phyloP scores from a whole-genome alignment of 106 monocot genomes.

The Allium sativum region DNA sequence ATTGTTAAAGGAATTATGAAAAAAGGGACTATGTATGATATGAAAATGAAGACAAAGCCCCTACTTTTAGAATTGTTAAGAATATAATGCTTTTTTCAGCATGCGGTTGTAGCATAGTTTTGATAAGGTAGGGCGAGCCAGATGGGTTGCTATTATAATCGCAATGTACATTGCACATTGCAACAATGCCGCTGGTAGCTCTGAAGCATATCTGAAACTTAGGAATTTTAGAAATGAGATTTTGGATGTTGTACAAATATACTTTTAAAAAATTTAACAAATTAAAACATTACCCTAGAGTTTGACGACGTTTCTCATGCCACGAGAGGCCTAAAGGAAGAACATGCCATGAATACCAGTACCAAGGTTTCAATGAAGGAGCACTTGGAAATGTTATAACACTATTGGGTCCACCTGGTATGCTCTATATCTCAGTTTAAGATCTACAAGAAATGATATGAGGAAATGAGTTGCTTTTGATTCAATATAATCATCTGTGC shows the following conservation, averaged over 20 bases:
- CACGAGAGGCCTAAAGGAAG: constrained; percentile 53
- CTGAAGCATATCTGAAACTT: constrained; percentile 31
- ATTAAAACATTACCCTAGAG: constrained; percentile 30
- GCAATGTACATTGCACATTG: constrained; percentile 46
- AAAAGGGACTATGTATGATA: constrained; percentile 50
- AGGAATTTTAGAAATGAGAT: too few species aligned
- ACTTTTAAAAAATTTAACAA: background rate
- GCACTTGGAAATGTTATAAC: constrained; percentile 77
- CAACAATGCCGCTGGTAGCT: constrained; percentile 42
- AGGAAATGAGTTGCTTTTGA: too few species aligned
- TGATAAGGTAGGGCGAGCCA: constrained; percentile 47
- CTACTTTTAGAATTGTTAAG: constrained; percentile 27
- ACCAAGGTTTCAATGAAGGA: constrained; percentile 74
- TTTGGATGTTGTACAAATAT: background rate
- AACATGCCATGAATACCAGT: constrained; percentile 82
- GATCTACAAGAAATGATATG: constrained; percentile 23
- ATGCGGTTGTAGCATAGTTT: constrained; percentile 57
- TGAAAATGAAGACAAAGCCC: constrained; percentile 34
- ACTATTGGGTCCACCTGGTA: constrained; percentile 58
- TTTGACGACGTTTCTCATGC: constrained; percentile 48
- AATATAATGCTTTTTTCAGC: constrained; percentile 40
- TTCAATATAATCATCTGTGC: too few species aligned
- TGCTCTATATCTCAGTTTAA: constrained; percentile 72
- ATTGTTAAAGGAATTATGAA: constrained; percentile 61
- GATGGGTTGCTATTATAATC: constrained; percentile 36